Evolutionary conservation across 2,329 filamentous ascomycete species (phyloP).

Genomic region (Didymella arachidicola): DNA sequence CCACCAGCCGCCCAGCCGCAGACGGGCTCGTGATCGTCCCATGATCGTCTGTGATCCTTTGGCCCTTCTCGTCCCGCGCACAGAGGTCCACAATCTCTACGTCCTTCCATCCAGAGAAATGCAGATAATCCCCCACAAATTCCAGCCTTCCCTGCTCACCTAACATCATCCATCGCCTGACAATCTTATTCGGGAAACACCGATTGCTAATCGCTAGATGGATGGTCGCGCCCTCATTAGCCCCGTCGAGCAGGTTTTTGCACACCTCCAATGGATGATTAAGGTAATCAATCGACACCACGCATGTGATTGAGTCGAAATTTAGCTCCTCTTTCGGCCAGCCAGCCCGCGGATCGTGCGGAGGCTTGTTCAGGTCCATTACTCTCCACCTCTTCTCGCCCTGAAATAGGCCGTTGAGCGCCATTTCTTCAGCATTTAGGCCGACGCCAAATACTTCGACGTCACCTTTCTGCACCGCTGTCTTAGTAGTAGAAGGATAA

Average conservation of each 20-base stretch:
- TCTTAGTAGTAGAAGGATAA: slow-evolving; percentile 49
- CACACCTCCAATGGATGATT: slow-evolving; percentile 57
- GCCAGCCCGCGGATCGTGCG: slow-evolving; percentile 37
- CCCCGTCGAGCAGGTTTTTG: slow-evolving; percentile 50
- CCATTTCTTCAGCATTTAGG: slow-evolving; percentile 58
- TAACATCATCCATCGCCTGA: slow-evolving; percentile 58
- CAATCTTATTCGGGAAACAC: slow-evolving; percentile 63
- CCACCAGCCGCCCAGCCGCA: slow-evolving; percentile 18
- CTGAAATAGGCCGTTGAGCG: slow-evolving; percentile 48
- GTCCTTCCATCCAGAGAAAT: slow-evolving; percentile 60
- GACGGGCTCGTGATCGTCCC: slow-evolving; percentile 26
- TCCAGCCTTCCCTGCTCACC: slow-evolving; percentile 56
- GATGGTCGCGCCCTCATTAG: slow-evolving; percentile 55
- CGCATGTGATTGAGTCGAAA: slow-evolving; percentile 59
- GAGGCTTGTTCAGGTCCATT: slow-evolving; percentile 55
- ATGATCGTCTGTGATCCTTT: slow-evolving; percentile 34
- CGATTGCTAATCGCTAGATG: slow-evolving; percentile 62
- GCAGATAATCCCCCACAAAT: slow-evolving; percentile 62
- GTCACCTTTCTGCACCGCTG: slow-evolving; percentile 41
- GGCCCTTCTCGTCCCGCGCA: slow-evolving; percentile 45
- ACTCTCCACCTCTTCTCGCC: slow-evolving; percentile 42
- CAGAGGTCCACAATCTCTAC: slow-evolving; percentile 63
- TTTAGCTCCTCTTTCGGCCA: slow-evolving; percentile 18
- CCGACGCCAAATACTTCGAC: slow-evolving; percentile 58
- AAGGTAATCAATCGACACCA: slow-evolving; percentile 62